Percentiles rank a stretch among this genome's conserved stretches.
Conservation (phyloP, 2,329 filamentous ascomycete genomes). For the Ophiognomonia clavigignenti-juglandacearum region DNA sequence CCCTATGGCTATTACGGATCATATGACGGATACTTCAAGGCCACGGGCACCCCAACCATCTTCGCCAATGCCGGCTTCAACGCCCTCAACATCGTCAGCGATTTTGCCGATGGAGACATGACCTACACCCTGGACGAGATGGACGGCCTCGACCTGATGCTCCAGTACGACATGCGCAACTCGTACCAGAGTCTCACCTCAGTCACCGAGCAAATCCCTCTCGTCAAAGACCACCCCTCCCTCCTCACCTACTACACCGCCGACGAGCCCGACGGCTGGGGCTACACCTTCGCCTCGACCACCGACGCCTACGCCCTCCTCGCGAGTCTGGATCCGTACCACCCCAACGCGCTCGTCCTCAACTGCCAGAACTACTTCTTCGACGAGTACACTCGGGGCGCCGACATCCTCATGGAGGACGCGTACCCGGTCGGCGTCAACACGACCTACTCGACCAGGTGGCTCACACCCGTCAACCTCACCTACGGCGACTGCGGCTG, state of each 20-base stretch:
- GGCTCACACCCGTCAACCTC: conserved; percentile 50
- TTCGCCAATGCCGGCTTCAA: conserved; percentile 37
- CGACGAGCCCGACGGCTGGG: conserved; percentile 51
- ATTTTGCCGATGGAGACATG: conserved; percentile 30
- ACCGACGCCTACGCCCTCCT: conserved; percentile 37
- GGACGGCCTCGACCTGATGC: conserved; percentile 32
- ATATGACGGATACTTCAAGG: conserved; percentile 39
- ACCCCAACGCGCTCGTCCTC: conserved; percentile 53
- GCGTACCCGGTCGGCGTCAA: conserved; percentile 57
- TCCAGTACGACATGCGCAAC: conserved; percentile 41
- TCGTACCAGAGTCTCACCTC: conserved; percentile 39
- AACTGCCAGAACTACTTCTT: conserved; percentile 62
- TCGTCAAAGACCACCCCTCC: conserved; percentile 33
- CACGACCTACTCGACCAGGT: conserved; percentile 44
- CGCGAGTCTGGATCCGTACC: conserved; percentile 51
- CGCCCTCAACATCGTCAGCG: conserved; percentile 38
- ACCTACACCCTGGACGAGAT: conserved; percentile 32
- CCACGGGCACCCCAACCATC: conserved; percentile 26
- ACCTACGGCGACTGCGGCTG: conserved; percentile 61
- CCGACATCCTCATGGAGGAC: conserved; percentile 57
- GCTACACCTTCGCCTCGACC: conserved; percentile 47
- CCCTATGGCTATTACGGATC: conserved; percentile 40
- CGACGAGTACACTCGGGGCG: conserved; percentile 44
- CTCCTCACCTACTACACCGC: conserved; percentile 41
- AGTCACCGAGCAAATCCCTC: conserved; percentile 32